Percentiles rank a stretch among this genome's conserved stretches.
These are phyloP conservation scores for Coemansia sp. DNA, from an alignment of 192 early-diverging fungal species.

Conservation along the genomic window DNA sequence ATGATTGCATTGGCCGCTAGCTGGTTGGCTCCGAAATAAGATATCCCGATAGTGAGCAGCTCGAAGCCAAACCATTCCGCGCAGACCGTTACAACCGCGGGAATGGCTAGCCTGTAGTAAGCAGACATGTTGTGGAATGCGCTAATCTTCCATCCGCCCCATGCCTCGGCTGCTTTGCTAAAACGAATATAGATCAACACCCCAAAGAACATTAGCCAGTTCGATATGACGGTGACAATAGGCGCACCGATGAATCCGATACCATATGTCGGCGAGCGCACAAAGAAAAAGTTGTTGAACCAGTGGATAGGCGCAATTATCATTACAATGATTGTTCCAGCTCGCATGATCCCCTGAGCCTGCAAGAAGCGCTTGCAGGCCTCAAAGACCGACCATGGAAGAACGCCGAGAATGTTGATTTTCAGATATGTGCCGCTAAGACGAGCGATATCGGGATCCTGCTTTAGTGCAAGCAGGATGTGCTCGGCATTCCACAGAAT, in stretches of 20 bases:
- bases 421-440: constrained; percentile 60
- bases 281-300: constrained; percentile 70
- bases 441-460: constrained; percentile 68
- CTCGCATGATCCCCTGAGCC: constrained; percentile 82
- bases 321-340: constrained; percentile 66
- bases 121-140: constrained; percentile 61
- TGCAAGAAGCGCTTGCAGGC: constrained; percentile 78
- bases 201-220: constrained; percentile 65
- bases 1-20: constrained; percentile 79
- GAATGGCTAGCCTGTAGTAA: constrained; percentile 68
- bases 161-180: constrained; percentile 65
- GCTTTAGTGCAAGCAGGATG: constrained; percentile 66
- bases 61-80: constrained; percentile 79
- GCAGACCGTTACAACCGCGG: constrained; percentile 46
- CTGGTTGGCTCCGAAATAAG: constrained; percentile 66
- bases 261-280: constrained; percentile 59
- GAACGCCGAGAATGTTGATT: constrained; percentile 65
- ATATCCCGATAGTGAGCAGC: constrained; percentile 63
- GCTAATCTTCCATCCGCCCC: constrained; percentile 79
- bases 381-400: constrained; percentile 74
- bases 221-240: constrained; percentile 65
- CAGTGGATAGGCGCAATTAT: constrained; percentile 70
- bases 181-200: constrained; percentile 60
- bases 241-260: constrained; percentile 82
- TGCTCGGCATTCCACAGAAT: constrained; percentile 68